These are phyloP conservation scores for Bipolaris cookei DNA, from an alignment of 2,329 filamentous ascomycete species.

Conservation along the genomic window DNA sequence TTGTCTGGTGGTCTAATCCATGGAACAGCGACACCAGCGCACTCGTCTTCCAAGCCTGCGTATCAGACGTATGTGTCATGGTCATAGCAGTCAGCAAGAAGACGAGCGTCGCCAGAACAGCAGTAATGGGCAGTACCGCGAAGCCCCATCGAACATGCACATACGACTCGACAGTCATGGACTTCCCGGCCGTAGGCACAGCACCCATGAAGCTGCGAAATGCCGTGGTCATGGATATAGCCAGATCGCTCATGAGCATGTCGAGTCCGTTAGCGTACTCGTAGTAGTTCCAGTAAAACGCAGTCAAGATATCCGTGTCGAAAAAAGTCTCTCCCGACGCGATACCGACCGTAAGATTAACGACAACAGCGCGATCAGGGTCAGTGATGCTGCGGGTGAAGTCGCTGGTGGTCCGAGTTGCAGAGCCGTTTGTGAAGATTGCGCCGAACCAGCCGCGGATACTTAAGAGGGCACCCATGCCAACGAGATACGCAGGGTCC, in stretches of 20 bases:
- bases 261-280: constrained; percentile 19
- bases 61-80: constrained; percentile 18
- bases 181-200: constrained; percentile 14
- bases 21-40: constrained; percentile 20
- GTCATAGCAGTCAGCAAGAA: constrained; percentile 19
- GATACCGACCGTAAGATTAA: constrained; percentile 25
- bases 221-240: constrained; percentile 23
- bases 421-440: constrained; percentile 25
- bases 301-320: constrained; percentile 21
- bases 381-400: constrained; percentile 24
- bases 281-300: constrained; percentile 26
- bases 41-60: constrained; percentile 22
- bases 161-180: constrained; percentile 18
- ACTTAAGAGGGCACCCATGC: constrained; percentile 20
- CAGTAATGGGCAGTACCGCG: constrained; percentile 16
- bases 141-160: constrained; percentile 23
- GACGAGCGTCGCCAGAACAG: constrained; percentile 14
- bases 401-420: constrained; percentile 20
- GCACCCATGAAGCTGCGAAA: constrained; percentile 22
- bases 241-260: constrained; percentile 24
- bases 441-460: constrained; percentile 21
- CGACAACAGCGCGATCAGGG: constrained; percentile 19
- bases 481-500: constrained; percentile 13
- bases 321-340: constrained; percentile 25
- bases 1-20: constrained; percentile 17